These are phyloP conservation scores for Salix viminalis DNA, from an alignment of 345 rosid genomes.

Conservation along the genomic window DNA sequence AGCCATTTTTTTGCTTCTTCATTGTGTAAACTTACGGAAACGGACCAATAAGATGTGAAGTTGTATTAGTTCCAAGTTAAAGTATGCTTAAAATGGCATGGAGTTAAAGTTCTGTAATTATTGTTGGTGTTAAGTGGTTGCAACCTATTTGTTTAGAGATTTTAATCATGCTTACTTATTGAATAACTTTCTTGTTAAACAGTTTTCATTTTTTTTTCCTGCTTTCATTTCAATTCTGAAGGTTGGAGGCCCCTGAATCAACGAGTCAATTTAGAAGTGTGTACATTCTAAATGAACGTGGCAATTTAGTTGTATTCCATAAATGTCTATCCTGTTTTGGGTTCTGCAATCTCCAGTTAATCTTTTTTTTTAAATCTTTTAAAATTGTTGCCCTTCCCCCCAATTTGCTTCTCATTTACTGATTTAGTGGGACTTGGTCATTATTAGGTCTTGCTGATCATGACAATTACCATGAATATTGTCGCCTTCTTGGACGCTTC, in stretches of 20 bases:
- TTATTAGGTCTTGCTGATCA: constrained; percentile 96
- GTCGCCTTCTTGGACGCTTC: constrained; percentile 98
- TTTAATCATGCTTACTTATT: constrained; percentile 4
- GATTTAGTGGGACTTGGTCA: constrained; percentile 10
- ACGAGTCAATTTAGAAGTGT: background rate
- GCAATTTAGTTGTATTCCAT: background rate
- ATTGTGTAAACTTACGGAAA: background rate
- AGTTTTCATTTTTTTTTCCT: background rate
- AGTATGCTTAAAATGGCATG: background rate
- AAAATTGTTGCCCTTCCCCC: background rate
- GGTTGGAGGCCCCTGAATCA: background rate
- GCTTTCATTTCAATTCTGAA: background rate
- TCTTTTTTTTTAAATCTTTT: background rate
- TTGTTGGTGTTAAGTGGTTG: background rate
- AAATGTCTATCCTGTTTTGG: background rate
- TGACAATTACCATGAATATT: constrained; percentile 97
- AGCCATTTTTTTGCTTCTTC: background rate
- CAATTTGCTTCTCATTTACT: background rate
- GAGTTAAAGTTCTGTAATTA: background rate
- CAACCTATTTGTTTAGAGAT: background rate
- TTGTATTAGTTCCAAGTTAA: background rate
- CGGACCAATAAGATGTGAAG: background rate
- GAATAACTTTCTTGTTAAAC: background rate
- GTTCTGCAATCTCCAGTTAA: background rate
- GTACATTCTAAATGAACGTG: background rate